Percentiles rank a stretch among this genome's conserved stretches.
Conservation (phyloP, 192 early-diverging fungal species). For the Coemansia sp. region DNA sequence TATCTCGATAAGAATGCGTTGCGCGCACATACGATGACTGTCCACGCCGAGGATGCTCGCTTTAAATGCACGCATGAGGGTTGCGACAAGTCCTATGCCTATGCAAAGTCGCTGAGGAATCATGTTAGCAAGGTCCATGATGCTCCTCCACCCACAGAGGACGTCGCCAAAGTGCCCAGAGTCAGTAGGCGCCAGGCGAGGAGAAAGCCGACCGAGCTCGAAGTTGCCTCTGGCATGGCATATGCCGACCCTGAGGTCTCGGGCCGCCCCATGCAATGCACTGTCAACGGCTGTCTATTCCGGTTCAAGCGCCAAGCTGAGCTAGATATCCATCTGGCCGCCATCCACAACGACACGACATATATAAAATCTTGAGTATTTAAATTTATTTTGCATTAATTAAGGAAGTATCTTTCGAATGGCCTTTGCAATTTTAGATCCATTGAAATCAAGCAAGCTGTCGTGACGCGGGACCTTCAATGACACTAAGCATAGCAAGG, state of each 20-base stretch:
- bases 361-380: neutral
- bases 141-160: neutral
- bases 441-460: constrained; percentile 52
- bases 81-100: constrained; percentile 29
- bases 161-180: neutral
- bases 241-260: constrained; percentile 41
- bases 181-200: neutral
- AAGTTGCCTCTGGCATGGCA: constrained; percentile 45
- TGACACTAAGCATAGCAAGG: constrained; percentile 34
- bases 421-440: constrained; percentile 43
- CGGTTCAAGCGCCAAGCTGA: constrained; percentile 42
- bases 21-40: constrained; percentile 25
- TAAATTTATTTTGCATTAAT: neutral
- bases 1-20: constrained; percentile 37
- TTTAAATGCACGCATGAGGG: constrained; percentile 28
- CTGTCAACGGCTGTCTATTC: constrained; percentile 27
- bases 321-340: constrained; percentile 29
- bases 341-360: constrained; percentile 21
- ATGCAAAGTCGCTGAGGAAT: constrained; percentile 25
- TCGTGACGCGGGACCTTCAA: constrained; percentile 25
- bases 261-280: constrained; percentile 26
- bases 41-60: constrained; percentile 27
- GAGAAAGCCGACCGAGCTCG: constrained; percentile 18
- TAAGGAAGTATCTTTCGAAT: constrained; percentile 41
- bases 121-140: constrained; percentile 14